phyloP scores from a whole-genome alignment of 2,329 filamentous ascomycete species.

The Tolypocladium ovalisporum region DNA sequence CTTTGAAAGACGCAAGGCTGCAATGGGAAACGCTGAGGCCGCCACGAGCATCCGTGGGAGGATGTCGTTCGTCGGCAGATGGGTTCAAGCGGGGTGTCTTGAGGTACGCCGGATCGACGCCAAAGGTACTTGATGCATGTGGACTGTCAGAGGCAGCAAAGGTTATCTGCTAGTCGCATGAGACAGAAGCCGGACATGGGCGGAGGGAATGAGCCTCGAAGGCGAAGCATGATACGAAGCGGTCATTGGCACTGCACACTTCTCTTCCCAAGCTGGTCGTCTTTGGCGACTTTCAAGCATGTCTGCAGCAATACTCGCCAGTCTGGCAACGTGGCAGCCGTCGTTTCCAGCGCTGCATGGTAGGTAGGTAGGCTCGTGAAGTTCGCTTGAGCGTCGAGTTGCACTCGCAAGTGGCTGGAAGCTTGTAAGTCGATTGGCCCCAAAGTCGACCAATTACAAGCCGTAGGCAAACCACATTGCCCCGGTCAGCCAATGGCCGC shows the following conservation, averaged over 20 bases:
- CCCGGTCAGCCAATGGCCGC: constrained; percentile 3
- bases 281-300: not conserved
- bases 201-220: not conserved
- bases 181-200: not conserved
- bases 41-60: constrained; percentile 18
- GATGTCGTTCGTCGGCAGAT: constrained; percentile 17
- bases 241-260: not conserved
- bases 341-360: not conserved
- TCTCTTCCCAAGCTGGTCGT: not conserved
- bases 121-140: not conserved
- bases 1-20: constrained; percentile 6
- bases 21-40: constrained; percentile 13
- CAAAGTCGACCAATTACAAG: constrained; percentile 4
- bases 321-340: not conserved
- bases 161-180: not conserved
- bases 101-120: not conserved
- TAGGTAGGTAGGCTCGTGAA: not conserved
- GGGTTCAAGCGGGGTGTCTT: not conserved
- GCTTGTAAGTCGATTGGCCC: not conserved
- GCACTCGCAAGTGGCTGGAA: not conserved
- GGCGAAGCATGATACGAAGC: not conserved
- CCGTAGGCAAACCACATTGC: constrained; percentile 3
- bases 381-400: not conserved
- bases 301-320: not conserved
- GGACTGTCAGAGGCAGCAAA: not conserved